A percentile compares a stretch with the other conserved stretches of the same genome.
These are phyloP conservation scores for Saccharomyces hybrid DNA, from an alignment of 1,139 yeast species.

Conservation along the genomic window DNA sequence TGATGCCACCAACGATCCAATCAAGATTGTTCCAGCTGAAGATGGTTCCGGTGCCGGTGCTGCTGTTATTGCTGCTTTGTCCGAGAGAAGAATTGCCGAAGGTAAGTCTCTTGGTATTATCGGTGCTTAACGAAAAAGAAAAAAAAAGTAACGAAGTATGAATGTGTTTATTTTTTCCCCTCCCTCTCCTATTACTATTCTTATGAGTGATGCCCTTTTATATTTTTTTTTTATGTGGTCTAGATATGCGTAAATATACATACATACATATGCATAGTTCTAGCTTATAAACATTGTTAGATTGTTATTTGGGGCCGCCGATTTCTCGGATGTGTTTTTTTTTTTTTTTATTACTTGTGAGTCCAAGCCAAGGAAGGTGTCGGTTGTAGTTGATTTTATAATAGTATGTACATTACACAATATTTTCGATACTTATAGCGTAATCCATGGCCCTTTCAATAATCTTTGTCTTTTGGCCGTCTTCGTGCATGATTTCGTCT, in stretches of 20 bases:
- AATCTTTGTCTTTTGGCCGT: constrained; percentile 12
- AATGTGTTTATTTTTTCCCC: neutral
- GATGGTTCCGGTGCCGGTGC: constrained; percentile 99
- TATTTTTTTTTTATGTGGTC: neutral
- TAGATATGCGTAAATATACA: neutral
- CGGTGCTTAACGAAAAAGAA: constrained; percentile 1
- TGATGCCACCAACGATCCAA: constrained; percentile 47
- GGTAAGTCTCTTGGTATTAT: constrained; percentile 71
- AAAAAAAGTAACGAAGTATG: neutral
- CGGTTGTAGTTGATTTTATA: too few species aligned
- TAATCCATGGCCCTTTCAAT: constrained; percentile 28
- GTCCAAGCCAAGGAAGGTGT: too few species aligned
- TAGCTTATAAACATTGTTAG: neutral
- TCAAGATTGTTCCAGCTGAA: constrained; percentile 81
- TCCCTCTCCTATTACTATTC: neutral
- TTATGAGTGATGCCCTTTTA: neutral
- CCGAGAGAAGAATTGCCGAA: constrained; percentile 63
- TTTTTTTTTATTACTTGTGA: neutral
- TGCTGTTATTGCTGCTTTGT: constrained; percentile 92
- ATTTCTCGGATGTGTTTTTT: neutral
- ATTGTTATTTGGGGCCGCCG: neutral
- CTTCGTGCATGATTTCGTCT: constrained; percentile 10
- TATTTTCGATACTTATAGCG: constrained; percentile 30
- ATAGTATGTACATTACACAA: constrained; percentile 12
- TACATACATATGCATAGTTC: neutral